Percentiles rank a stretch among this genome's conserved stretches.
phyloP scores from a whole-genome alignment of 106 monocot genomes.

The Dioscorea zingiberensis region DNA sequence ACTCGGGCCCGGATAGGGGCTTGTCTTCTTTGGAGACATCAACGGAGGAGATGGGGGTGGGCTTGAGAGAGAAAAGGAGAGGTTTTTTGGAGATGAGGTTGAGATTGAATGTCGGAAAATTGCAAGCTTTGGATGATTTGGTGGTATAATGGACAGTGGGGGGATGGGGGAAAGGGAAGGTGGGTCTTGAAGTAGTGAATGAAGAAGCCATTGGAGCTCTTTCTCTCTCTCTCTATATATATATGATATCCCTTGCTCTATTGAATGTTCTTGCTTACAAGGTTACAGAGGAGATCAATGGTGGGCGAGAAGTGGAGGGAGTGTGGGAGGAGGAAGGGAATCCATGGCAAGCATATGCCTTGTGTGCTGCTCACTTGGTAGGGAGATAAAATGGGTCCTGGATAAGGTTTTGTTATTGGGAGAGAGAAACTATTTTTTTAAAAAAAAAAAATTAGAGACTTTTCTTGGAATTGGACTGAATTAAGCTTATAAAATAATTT shows the following conservation, averaged over 20 bases:
- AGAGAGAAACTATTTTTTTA: no score
- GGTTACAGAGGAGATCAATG: not conserved
- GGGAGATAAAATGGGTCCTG: no score
- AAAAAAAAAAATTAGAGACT: no score
- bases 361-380: no score
- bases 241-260: no score
- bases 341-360: constrained; percentile 3
- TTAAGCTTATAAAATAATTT: no score
- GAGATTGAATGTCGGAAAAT: not conserved
- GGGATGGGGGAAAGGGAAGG: constrained; percentile 19
- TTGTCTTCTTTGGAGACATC: constrained; percentile 80
- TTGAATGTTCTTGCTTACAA: not conserved
- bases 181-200: constrained; percentile 12
- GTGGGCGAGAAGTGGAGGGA: not conserved
- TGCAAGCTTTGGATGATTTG: constrained; percentile 5
- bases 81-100: no score
- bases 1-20: constrained; percentile 14
- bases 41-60: constrained; percentile 30
- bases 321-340: not conserved
- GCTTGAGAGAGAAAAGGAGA: not conserved
- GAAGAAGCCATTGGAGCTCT: constrained; percentile 16
- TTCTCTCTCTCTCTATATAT: no score
- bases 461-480: no score
- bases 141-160: not conserved
- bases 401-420: no score